phyloP scores from a whole-genome alignment of 345 rosid genomes.

The Arabis alpina region DNA sequence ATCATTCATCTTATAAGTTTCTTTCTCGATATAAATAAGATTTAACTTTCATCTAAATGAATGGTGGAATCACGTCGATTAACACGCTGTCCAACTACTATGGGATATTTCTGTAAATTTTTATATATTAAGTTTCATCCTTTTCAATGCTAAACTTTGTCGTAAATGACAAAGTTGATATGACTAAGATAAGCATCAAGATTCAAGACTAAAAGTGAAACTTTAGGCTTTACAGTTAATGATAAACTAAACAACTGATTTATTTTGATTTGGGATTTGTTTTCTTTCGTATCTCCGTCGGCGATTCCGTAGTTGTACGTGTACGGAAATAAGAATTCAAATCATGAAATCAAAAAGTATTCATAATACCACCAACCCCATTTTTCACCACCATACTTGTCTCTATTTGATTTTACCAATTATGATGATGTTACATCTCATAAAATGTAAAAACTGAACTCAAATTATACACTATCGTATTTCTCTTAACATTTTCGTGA shows the following conservation, averaged over 20 bases:
- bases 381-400: not conserved
- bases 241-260: not conserved
- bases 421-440: too few relatives aligned
- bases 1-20: not conserved
- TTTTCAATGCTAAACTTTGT: constrained; percentile 14
- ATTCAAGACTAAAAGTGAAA: not conserved
- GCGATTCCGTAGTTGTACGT: constrained; percentile 5
- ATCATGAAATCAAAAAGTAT: not conserved
- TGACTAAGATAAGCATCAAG: constrained; percentile 37
- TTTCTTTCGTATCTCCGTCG: not conserved
- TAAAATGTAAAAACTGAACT: too few relatives aligned
- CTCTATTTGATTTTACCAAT: too few relatives aligned
- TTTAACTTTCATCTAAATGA: not conserved
- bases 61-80: constrained; percentile 34
- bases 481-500: too few relatives aligned
- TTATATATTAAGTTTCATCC: constrained; percentile 15
- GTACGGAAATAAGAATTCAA: constrained; percentile 3
- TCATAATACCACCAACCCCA: constrained; percentile 7
- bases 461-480: too few relatives aligned
- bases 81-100: constrained; percentile 39
- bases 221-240: constrained; percentile 28
- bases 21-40: too few relatives aligned
- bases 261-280: not conserved
- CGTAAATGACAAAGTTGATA: constrained; percentile 28
- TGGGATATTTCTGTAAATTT: constrained; percentile 12